A percentile compares a stretch with the other conserved stretches of the same genome.
phyloP scores from a whole-genome alignment of 257 asterid species.

The Apocynum venetum region DNA sequence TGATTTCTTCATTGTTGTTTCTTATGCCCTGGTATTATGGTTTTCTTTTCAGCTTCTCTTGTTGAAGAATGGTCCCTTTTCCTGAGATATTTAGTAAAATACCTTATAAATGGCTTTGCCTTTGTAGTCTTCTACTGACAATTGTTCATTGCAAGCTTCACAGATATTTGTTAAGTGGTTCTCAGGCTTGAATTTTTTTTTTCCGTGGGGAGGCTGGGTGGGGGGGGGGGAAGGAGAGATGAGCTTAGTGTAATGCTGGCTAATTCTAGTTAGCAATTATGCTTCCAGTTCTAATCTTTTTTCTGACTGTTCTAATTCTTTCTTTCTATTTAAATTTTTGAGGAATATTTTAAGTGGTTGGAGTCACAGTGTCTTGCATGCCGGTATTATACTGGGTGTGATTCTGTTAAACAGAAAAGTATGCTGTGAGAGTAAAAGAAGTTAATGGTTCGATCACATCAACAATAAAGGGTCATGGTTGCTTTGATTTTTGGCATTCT shows the following conservation, averaged over 20 bases:
- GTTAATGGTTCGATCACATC: not conserved
- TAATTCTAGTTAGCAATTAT: not conserved
- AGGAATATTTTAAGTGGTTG: not conserved
- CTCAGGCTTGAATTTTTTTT: too few relatives aligned
- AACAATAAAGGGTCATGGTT: not conserved
- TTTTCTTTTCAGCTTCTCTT: not conserved
- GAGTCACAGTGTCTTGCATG: not conserved
- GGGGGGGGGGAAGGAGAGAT: too few relatives aligned
- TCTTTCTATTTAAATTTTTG: not conserved
- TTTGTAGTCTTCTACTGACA: not conserved
- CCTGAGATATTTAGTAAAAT: not conserved
- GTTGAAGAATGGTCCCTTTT: not conserved
- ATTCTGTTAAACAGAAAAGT: not conserved
- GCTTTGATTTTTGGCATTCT: not conserved
- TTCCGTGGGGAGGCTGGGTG: too few relatives aligned
- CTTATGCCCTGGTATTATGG: not conserved
- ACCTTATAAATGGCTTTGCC: not conserved
- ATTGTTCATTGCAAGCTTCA: not conserved
- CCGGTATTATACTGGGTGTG: not conserved
- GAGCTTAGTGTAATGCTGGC: too few relatives aligned
- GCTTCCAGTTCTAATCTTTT: not conserved
- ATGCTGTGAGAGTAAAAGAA: not conserved
- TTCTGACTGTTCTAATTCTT: not conserved
- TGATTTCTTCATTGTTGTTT: not conserved
- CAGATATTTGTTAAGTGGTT: not conserved